Base-by-base conservation (phyloP, 2,329 filamentous ascomycete species). In the Epichloe aotearoae region DNA sequence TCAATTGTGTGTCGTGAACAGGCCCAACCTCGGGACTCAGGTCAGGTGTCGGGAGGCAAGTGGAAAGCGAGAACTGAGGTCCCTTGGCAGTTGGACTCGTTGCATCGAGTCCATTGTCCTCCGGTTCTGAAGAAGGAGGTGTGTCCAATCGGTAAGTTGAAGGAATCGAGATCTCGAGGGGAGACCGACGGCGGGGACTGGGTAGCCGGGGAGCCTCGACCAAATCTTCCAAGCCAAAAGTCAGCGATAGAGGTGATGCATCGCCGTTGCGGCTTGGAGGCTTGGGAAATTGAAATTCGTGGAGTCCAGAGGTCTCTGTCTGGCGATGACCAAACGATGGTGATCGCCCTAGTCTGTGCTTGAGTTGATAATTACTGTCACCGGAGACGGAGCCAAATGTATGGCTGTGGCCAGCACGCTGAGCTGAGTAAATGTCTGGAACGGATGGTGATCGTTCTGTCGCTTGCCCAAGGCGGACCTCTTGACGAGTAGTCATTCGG, bases 401-500 rank as follows among this genome's bases (percentile, higher is more conserved):
- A 39, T 55, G 53, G 36, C 44, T 17, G n/a, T 51, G 42, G 34
- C 47, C 42, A 40, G 26, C 20, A 52, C 53, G 47, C 33, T 45
- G 50, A 46, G 53, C 19, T 49, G 53, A 15, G 42, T 43, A 46
- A 42, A 55, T 47, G 48, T 58, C 51, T 3, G 56, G 59, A 10
- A 62, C 55, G 34, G 60, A 65, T 45, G 62, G 63, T 34, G 62
- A 62, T 49, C 64, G 60, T 40, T 56, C 52, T 36, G 56, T 46
- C 23, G 61, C 56, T 44, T 65, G 62, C 34, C 63, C 60, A 17
- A 61, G 55, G 34, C 62, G 61, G 17, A 66, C 57, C 58, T 75
- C 75, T 46, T 79, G 73, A 46, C 78, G 70, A n/a, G 78, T 76
- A 45, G 71, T 64, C 78, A 82, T 81, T 23, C 74, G 71, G 50